Conservation (phyloP, 352 stramenopile species). For the Aphanomyces stellatus region DNA sequence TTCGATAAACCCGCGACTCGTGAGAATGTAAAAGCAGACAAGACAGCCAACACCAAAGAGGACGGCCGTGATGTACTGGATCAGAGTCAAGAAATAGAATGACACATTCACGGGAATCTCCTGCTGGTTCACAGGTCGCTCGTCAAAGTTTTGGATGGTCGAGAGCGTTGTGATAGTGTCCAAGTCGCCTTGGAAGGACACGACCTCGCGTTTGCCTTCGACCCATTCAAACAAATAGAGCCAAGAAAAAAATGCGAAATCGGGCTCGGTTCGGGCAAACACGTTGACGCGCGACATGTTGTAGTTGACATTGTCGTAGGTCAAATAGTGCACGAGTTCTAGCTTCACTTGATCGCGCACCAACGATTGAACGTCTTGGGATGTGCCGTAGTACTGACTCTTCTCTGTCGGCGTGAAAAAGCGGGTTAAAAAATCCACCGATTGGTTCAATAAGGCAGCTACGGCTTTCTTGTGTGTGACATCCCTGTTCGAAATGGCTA, state of each 20-base stretch:
- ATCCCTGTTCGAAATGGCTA: too few relatives aligned
- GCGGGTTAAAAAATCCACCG: not conserved
- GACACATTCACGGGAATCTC: not conserved
- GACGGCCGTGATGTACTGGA: constrained; percentile 1
- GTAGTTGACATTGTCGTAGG: not conserved
- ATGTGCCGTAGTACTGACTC: too few relatives aligned
- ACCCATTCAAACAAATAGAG: constrained; percentile 1
- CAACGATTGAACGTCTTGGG: not conserved
- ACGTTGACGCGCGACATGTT: not conserved
- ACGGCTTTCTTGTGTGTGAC: too few relatives aligned
- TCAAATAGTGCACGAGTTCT: not conserved
- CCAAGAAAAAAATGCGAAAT: not conserved
- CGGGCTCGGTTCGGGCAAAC: not conserved
- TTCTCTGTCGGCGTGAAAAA: too few relatives aligned
- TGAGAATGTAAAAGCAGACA: not conserved
- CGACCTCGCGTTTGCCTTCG: not conserved
- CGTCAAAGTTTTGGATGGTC: not conserved
- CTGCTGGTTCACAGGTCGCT: not conserved
- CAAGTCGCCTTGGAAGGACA: constrained; percentile 1
- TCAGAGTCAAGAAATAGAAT: not conserved
- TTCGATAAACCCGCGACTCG: not conserved
- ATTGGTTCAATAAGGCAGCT: too few relatives aligned
- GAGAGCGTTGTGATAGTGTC: constrained; percentile 5
- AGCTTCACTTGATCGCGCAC: not conserved
- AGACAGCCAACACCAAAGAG: not conserved